A percentile compares a stretch with the other conserved stretches of the same genome.
phyloP scores from a whole-genome alignment of 805 yeast species.

The Hanseniaspora pseudoguilliermondii region DNA sequence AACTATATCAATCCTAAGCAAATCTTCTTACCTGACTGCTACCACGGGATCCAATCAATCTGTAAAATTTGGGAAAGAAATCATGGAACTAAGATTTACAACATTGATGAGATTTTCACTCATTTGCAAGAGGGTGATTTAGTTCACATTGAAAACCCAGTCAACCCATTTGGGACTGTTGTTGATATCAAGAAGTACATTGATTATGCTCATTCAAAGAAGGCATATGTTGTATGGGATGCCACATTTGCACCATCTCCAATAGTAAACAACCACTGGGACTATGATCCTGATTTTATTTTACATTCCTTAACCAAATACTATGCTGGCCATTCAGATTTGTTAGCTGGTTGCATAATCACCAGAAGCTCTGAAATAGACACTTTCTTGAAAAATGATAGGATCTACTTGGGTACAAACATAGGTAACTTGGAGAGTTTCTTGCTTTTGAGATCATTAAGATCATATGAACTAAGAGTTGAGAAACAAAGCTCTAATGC shows the following conservation, averaged over 20 bases:
- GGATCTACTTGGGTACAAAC: conserved; percentile 65
- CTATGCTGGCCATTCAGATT: conserved; percentile 91
- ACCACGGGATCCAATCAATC: conserved; percentile 74
- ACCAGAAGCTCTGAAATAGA: conserved; percentile 43
- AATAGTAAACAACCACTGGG: conserved; percentile 70
- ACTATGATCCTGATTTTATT: conserved; percentile 75
- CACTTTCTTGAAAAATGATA: conserved; percentile 41
- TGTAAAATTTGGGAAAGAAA: conserved; percentile 50
- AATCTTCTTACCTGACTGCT: conserved; percentile 64
- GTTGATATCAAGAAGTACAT: conserved; percentile 53
- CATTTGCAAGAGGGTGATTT: conserved; percentile 49
- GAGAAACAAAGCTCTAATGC: conserved; percentile 53
- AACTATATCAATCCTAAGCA: conserved; percentile 59
- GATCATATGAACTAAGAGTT: conserved; percentile 68
- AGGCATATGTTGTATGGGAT: conserved; percentile 64
- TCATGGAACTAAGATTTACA: conserved; percentile 39
- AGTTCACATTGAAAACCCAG: conserved; percentile 76
- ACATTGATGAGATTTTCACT: conserved; percentile 39
- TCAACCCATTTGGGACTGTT: conserved; percentile 67
- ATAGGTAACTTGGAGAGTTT: conserved; percentile 67
- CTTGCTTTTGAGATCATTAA: conserved; percentile 61
- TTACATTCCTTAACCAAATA: conserved; percentile 89
- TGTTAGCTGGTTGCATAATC: conserved; percentile 67
- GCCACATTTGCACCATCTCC: conserved; percentile 85
- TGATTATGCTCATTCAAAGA: conserved; percentile 58